These are phyloP conservation scores for Inga laurina DNA, from an alignment of 306 rosid species.

Conservation along the genomic window DNA sequence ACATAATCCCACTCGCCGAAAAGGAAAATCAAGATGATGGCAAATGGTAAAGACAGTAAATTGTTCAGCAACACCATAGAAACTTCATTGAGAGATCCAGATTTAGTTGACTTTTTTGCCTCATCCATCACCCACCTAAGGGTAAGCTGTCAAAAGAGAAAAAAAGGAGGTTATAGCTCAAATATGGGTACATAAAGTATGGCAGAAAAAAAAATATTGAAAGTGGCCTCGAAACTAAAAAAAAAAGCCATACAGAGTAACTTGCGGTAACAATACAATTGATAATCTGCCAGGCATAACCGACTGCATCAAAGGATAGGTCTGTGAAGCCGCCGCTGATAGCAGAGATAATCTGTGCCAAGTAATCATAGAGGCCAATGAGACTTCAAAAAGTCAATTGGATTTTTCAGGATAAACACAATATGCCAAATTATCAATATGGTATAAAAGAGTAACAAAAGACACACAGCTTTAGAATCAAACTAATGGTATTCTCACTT, in stretches of 20 bases:
- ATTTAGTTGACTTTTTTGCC: slow-evolving; percentile 72
- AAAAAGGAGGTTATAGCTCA: not conserved
- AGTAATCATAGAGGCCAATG: not conserved
- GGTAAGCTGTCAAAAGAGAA: slow-evolving; percentile 56
- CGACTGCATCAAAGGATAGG: slow-evolving; percentile 70
- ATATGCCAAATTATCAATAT: not conserved
- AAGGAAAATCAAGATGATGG: slow-evolving; percentile 60
- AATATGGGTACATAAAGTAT: slow-evolving; percentile 11
- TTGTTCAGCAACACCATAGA: slow-evolving; percentile 97
- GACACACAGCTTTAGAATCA: not conserved
- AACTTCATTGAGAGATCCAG: slow-evolving; percentile 82
- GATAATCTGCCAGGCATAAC: slow-evolving; percentile 81
- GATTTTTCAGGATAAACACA: not conserved
- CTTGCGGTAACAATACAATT: slow-evolving; percentile 83
- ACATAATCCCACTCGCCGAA: slow-evolving; percentile 82
- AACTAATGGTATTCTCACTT: slow-evolving; percentile 3
- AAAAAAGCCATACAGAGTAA: slow-evolving; percentile 63
- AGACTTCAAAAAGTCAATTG: slow-evolving; percentile 26
- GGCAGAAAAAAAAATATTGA: not conserved
- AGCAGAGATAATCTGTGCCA: slow-evolving; percentile 80
- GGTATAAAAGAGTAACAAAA: not conserved
- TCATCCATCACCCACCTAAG: slow-evolving; percentile 85
- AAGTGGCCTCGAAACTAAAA: not conserved
- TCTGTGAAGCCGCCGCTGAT: slow-evolving; percentile 81
- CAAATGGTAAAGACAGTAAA: slow-evolving; percentile 76